Conservation (phyloP, 768 basidiomycete species). For the Boletus pseudo-olivaceus region DNA sequence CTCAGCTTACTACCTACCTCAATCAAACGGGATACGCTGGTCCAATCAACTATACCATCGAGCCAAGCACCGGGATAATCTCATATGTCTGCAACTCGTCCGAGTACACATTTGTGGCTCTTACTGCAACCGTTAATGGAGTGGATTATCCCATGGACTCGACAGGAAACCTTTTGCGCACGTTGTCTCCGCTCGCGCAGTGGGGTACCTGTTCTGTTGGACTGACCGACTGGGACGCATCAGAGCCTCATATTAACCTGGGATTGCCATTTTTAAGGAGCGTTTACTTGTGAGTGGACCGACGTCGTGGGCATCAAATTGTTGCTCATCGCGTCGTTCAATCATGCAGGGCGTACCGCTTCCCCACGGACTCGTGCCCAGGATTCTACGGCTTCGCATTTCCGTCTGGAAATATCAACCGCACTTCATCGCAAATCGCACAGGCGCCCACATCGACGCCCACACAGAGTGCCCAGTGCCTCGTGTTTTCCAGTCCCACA, state of each 20-base stretch:
- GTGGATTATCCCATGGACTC: slow-evolving; percentile 24
- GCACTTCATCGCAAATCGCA: too few relatives aligned
- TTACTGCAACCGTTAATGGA: slow-evolving; percentile 25
- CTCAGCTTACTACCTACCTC: slow-evolving; percentile 6
- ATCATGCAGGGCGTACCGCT: too few relatives aligned
- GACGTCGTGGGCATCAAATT: too few relatives aligned
- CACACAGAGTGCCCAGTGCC: too few relatives aligned
- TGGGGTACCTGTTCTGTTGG: slow-evolving; percentile 15
- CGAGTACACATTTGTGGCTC: slow-evolving; percentile 16
- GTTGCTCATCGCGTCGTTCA: too few relatives aligned
- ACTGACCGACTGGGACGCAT: background rate
- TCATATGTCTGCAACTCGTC: slow-evolving; percentile 20
- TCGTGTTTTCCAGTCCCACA: too few relatives aligned
- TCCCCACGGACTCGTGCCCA: too few relatives aligned
- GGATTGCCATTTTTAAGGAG: too few relatives aligned
- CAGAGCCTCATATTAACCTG: background rate
- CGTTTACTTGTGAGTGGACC: too few relatives aligned
- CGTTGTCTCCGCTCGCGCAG: background rate
- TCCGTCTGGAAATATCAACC: too few relatives aligned
- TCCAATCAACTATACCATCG: slow-evolving; percentile 10
- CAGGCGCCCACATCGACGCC: too few relatives aligned
- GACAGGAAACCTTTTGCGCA: slow-evolving; percentile 14
- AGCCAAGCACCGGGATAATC: background rate
- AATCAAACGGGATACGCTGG: slow-evolving; percentile 8
- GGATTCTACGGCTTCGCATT: too few relatives aligned